These are phyloP conservation scores for Myochromella boudieri DNA, from an alignment of 768 basidiomycete genomes.

Conservation along the genomic window DNA sequence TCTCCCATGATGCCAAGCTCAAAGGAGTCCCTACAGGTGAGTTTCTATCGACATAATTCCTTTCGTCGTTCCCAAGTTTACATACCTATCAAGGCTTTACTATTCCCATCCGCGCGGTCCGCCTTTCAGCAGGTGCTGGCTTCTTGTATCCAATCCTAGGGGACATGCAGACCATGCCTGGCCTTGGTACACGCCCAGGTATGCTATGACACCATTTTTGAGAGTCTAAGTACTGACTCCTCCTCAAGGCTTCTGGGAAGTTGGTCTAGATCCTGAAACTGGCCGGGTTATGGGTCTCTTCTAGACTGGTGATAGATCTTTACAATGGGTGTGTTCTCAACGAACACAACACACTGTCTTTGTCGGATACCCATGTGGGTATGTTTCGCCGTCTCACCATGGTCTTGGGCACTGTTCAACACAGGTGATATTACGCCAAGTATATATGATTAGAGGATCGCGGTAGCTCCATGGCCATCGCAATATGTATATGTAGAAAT, in stretches of 20 bases:
- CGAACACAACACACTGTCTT: constrained; percentile 18
- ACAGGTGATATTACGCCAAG: constrained; percentile 12
- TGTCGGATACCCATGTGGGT: constrained; percentile 12
- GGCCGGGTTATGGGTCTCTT: constrained; percentile 88
- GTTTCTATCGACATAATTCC: constrained; percentile 20
- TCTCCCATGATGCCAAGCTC: constrained; percentile 90
- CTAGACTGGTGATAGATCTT: constrained; percentile 33
- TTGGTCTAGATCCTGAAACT: constrained; percentile 74
- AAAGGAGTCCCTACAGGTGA: constrained; percentile 85
- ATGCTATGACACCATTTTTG: constrained; percentile 12
- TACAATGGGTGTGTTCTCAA: constrained; percentile 20
- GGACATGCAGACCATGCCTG: constrained; percentile 99
- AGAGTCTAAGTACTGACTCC: constrained; percentile 8
- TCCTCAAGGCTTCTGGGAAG: constrained; percentile 83
- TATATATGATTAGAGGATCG: constrained; percentile 1
- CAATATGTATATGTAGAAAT: too few species aligned
- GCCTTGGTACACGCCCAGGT: constrained; percentile 90
- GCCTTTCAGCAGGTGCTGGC: constrained; percentile 89
- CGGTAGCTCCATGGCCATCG: too few species aligned
- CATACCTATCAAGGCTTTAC: constrained; percentile 66
- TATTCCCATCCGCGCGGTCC: constrained; percentile 85
- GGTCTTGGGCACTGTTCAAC: constrained; percentile 17
- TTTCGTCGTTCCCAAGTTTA: not conserved
- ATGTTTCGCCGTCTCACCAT: constrained; percentile 10
- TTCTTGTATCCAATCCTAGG: constrained; percentile 96